phyloP scores from a whole-genome alignment of 2,329 filamentous ascomycete genomes.

The Scedosporium minutisporum region DNA sequence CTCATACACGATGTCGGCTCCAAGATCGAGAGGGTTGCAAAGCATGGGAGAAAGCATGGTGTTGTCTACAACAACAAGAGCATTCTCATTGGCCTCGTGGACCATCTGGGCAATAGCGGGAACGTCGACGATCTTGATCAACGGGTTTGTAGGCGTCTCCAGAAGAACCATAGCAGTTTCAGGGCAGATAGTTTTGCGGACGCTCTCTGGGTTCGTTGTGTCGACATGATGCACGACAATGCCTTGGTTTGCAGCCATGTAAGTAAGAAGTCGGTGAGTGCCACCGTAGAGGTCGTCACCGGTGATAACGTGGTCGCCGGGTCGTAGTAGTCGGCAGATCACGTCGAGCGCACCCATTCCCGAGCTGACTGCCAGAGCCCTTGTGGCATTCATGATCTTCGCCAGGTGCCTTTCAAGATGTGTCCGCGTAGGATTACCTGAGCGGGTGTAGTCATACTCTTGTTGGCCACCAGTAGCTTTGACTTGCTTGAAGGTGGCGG shows the following conservation, averaged over 20 bases:
- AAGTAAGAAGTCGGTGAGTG: slow-evolving; percentile 87
- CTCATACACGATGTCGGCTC: slow-evolving; percentile 94
- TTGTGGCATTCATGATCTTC: slow-evolving; percentile 95
- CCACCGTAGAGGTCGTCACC: slow-evolving; percentile 96
- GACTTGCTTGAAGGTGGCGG: slow-evolving; percentile 93
- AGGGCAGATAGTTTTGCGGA: slow-evolving; percentile 56
- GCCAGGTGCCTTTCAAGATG: slow-evolving; percentile 94
- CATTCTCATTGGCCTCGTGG: slow-evolving; percentile 67
- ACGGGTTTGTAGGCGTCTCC: slow-evolving; percentile 91
- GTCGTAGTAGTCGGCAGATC: slow-evolving; percentile 79
- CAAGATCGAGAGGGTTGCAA: slow-evolving; percentile 84
- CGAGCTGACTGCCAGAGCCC: slow-evolving; percentile 85
- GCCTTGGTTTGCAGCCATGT: slow-evolving; percentile 77
- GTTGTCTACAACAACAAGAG: slow-evolving; percentile 90
- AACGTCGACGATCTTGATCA: slow-evolving; percentile 97
- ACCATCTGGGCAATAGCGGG: slow-evolving; percentile 64
- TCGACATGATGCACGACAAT: slow-evolving; percentile 96
- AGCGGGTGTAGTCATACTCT: slow-evolving; percentile 98
- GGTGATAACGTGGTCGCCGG: slow-evolving; percentile 93
- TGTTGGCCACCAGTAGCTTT: slow-evolving; percentile 66
- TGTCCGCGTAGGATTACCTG: slow-evolving; percentile 90
- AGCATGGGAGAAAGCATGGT: slow-evolving; percentile 97
- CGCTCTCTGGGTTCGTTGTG: slow-evolving; percentile 68
- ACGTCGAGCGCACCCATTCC: slow-evolving; percentile 97
- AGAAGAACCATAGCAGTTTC: slow-evolving; percentile 95